Evolutionary conservation across 805 yeast genomes (phyloP), one percentile per base, ranked within the genome.

Genomic region (Candida sanyiensis): DNA sequence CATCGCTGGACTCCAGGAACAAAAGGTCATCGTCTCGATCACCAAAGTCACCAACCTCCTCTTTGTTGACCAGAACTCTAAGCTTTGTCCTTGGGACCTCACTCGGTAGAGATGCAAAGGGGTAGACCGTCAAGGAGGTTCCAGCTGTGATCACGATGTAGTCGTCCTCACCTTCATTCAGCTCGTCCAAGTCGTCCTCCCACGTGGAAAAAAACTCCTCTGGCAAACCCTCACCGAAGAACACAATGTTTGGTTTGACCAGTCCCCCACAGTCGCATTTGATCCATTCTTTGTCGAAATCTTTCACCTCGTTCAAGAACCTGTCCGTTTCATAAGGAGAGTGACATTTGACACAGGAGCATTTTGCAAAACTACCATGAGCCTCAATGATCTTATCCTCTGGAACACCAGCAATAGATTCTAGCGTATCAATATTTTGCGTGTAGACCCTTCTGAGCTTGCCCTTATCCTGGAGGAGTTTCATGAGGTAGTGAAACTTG

Each of bases 341-440:
- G 2, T 60, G 43, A 62, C 98, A 90, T 16, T 82, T 77, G 33
- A 88, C 81, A 55, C 98, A 90, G 48, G 83, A 93, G 50, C 82
- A 83, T 2, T 57, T 59, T 1, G 93, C 94, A 70, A 90, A 90
- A 2, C 95, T 85, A 0, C 98, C 98, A 60, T 90, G 97, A 0
- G 97, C 97, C 54, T 88, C 96, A 0, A 90, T 80, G 2, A 90
- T 67, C 43, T 62, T 68, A 11, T 78, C 77, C 15, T 66, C 76
- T 1, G 64, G 54, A 3, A 90, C 73, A 0, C 96, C 96, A 0
- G 96, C 93, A 15, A 82, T 64, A 48, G 94, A 69, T 56, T 90
- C 98, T 45, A 90, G 65, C 1, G 96, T 88, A 56, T 90, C 97
- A 35, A 90, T 89, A 56, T 90, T 90, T 57, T 90, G 97, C 0